A percentile compares a stretch with the other conserved stretches of the same genome.
Conservation (phyloP, 2,329 filamentous ascomycete genomes). For the Neonectria sp. region DNA sequence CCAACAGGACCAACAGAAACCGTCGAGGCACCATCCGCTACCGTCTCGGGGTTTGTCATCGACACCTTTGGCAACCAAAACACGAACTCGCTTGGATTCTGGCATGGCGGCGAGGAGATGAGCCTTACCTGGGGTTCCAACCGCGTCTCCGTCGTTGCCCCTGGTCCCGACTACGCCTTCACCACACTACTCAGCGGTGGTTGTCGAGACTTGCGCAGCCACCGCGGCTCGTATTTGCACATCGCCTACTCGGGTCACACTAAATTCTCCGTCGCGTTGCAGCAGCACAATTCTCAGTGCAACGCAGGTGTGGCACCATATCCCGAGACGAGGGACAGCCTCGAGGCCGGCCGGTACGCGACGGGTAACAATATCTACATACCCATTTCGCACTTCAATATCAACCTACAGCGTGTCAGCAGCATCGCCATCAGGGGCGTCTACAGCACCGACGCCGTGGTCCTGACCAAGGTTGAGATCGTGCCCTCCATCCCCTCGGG, state of each 20-base stretch:
- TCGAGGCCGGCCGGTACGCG: conserved; percentile 74
- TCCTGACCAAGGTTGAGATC: conserved; percentile 73
- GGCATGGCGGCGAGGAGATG: conserved; percentile 77
- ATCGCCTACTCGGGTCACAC: conserved; percentile 74
- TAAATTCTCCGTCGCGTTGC: conserved; percentile 75
- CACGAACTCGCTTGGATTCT: conserved; percentile 73
- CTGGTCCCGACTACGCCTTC: conserved; percentile 67
- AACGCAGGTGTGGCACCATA: conserved; percentile 69
- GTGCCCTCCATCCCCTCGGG: conserved; percentile 66
- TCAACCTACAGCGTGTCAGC: conserved; percentile 69
- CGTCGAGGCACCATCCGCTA: conserved; percentile 64
- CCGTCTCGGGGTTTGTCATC: conserved; percentile 67
- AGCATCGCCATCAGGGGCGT: conserved; percentile 77
- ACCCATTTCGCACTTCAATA: conserved; percentile 76
- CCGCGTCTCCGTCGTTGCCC: conserved; percentile 61
- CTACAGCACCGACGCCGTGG: conserved; percentile 66
- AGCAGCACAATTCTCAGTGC: conserved; percentile 76
- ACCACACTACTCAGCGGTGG: conserved; percentile 67
- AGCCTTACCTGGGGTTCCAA: conserved; percentile 65
- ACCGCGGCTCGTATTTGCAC: conserved; percentile 73
- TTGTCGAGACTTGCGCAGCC: conserved; percentile 67
- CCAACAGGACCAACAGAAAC: conserved; percentile 60
- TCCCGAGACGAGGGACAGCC: conserved; percentile 77
- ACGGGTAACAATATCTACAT: conserved; percentile 73
- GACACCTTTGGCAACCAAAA: conserved; percentile 70